Evolutionary conservation across 441 rosid species (phyloP).

Genomic region (Gossypium aridum): DNA sequence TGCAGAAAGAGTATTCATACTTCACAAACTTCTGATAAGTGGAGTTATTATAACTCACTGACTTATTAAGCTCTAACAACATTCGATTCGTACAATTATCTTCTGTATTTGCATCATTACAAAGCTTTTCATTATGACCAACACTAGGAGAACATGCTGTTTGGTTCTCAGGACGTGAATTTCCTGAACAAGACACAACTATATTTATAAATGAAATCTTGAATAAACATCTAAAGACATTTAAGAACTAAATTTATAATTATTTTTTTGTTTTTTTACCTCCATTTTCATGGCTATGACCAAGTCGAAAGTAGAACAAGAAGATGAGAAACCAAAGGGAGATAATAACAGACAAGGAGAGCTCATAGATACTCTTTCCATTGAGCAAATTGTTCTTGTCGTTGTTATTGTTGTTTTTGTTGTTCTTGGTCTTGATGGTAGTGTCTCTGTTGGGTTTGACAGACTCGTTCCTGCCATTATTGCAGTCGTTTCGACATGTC

Average conservation of each 20-base stretch:
- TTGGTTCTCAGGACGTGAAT: slow-evolving; percentile 14
- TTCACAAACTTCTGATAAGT: slow-evolving; percentile 26
- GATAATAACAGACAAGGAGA: slow-evolving; percentile 49
- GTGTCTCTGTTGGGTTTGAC: not conserved
- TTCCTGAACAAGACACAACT: slow-evolving; percentile 23
- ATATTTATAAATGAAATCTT: not conserved
- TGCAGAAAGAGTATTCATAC: slow-evolving; percentile 31
- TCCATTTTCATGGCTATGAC: slow-evolving; percentile 49
- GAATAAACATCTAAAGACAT: too few species aligned
- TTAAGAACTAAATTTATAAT: too few species aligned
- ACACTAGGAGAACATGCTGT: slow-evolving; percentile 12
- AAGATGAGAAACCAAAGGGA: slow-evolving; percentile 59
- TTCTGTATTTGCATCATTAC: slow-evolving; percentile 10
- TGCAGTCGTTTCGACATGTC: slow-evolving; percentile 21
- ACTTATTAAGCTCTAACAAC: slow-evolving; percentile 30
- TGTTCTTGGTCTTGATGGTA: not conserved
- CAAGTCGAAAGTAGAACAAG: slow-evolving; percentile 47
- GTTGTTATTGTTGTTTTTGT: not conserved
- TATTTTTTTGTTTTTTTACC: slow-evolving; percentile 21
- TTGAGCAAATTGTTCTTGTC: slow-evolving; percentile 4
- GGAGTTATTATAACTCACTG: slow-evolving; percentile 28
- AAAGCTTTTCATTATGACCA: slow-evolving; percentile 14
- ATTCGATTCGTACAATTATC: slow-evolving; percentile 22
- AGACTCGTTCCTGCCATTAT: not conserved
- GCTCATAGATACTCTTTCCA: slow-evolving; percentile 34